Percentiles rank a stretch among this genome's conserved stretches.
Evolutionary conservation across 495 filamentous ascomycete species (phyloP).

Genomic region (Penicillium robsamsonii): DNA sequence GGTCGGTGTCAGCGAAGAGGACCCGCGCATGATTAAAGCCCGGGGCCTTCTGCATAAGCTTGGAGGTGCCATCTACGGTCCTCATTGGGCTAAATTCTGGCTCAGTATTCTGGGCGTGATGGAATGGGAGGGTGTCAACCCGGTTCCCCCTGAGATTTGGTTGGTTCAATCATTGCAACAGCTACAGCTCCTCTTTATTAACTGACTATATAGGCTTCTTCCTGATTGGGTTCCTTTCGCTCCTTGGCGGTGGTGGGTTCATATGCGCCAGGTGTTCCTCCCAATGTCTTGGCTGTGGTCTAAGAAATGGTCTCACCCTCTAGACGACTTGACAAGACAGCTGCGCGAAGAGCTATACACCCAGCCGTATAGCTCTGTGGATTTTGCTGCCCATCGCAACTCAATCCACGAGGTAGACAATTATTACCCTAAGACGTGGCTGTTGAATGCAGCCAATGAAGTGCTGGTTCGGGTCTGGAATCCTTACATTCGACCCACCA

Average conservation of each 20-base stretch:
- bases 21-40: constrained; percentile 83
- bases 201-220: constrained; percentile 55
- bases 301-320: constrained; percentile 67
- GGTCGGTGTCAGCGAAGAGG: constrained; percentile 84
- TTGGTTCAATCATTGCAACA: constrained; percentile 23
- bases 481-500: constrained; percentile 63
- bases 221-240: constrained; percentile 94
- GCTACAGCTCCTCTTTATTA: neutral
- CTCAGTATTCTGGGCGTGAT: constrained; percentile 78
- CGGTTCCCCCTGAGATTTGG: constrained; percentile 91
- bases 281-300: constrained; percentile 91
- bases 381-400: constrained; percentile 77
- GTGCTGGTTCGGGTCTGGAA: constrained; percentile 74
- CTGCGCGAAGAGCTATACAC: constrained; percentile 84
- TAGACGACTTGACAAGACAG: constrained; percentile 65
- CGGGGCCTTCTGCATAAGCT: constrained; percentile 78
- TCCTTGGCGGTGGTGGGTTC: constrained; percentile 98
- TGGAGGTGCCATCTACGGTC: constrained; percentile 78
- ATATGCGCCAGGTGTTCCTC: constrained; percentile 89
- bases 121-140: constrained; percentile 91
- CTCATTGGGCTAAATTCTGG: constrained; percentile 97
- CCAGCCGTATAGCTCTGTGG: constrained; percentile 71
- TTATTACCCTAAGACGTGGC: constrained; percentile 86
- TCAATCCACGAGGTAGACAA: constrained; percentile 78
- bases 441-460: constrained; percentile 75